A percentile compares a stretch with the other conserved stretches of the same genome.
Conservation (phyloP, 169 alveolate species). For the Plasmodium billcollinsi region DNA sequence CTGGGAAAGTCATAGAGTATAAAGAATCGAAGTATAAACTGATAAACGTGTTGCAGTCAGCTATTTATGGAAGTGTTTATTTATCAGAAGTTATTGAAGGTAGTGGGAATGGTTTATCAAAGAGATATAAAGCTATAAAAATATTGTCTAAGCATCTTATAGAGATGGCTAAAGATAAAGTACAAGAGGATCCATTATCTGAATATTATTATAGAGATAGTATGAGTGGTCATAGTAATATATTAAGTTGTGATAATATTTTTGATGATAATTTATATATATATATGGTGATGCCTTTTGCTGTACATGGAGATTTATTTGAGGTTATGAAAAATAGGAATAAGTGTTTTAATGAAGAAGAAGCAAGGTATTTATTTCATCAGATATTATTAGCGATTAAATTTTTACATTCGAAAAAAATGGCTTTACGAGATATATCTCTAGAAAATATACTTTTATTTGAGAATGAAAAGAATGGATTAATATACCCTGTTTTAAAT, state of each 20-base stretch:
- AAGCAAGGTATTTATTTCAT: conserved; percentile 79
- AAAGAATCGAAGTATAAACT: conserved; percentile 31
- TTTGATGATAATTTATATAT: conserved; percentile 52
- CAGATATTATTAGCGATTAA: conserved; percentile 78
- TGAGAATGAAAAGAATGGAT: conserved; percentile 79
- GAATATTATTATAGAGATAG: conserved; percentile 58
- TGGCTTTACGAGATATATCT: conserved; percentile 82
- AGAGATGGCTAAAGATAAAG: conserved; percentile 51
- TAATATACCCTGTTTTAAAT: conserved; percentile 81
- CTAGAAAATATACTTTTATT: conserved; percentile 84
- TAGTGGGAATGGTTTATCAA: not conserved
- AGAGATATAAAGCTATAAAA: conserved; percentile 42
- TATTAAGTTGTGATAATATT: conserved; percentile 47
- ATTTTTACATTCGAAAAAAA: conserved; percentile 70
- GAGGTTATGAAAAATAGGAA: conserved; percentile 81
- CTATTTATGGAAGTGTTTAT: conserved; percentile 62
- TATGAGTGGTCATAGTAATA: conserved; percentile 75
- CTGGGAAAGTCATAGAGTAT: conserved; percentile 25
- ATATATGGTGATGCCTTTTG: conserved; percentile 80
- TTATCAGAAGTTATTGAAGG: conserved; percentile 42
- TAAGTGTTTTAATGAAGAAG: conserved; percentile 78
- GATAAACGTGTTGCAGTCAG: conserved; percentile 44
- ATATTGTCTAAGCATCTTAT: conserved; percentile 57
- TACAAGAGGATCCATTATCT: conserved; percentile 69
- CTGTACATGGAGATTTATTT: conserved; percentile 80